A percentile compares a stretch with the other conserved stretches of the same genome.
phyloP scores from a whole-genome alignment of 768 basidiomycete genomes.

The Sutorius australiensis region DNA sequence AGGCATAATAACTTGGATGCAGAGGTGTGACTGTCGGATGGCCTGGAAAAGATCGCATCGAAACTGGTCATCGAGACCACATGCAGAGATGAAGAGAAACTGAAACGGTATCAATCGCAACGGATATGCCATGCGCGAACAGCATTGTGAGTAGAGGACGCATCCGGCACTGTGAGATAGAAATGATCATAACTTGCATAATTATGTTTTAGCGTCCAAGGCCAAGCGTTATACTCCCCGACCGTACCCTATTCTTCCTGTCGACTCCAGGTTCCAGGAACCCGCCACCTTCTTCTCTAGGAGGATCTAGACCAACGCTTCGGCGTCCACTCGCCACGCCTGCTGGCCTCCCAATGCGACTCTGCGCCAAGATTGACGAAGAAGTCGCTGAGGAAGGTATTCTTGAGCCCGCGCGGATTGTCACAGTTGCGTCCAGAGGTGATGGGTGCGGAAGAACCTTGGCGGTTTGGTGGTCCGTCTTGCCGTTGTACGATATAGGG shows the following conservation, averaged over 20 bases:
- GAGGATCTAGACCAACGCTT: conserved; percentile 34
- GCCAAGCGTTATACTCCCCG: conserved; percentile 25
- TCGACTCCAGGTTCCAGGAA: conserved; percentile 16
- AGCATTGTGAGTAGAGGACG: conserved; percentile 10
- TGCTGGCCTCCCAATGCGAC: conserved; percentile 43
- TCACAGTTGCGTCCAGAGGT: conserved; percentile 41
- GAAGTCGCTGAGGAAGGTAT: conserved; percentile 36
- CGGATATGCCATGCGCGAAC: conserved; percentile 10
- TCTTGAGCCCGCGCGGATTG: conserved; percentile 43
- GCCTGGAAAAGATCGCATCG: conserved; percentile 10
- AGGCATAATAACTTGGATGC: conserved; percentile 11
- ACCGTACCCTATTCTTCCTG: conserved; percentile 25
- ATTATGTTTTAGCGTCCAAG: conserved; percentile 19
- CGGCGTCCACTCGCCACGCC: conserved; percentile 43
- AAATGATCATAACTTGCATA: conserved; percentile 14
- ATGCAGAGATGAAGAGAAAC: conserved; percentile 8
- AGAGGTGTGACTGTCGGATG: conserved; percentile 8
- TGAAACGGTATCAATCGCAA: conserved; percentile 11
- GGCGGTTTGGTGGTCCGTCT: conserved; percentile 13
- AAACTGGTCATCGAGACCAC: conserved; percentile 24
- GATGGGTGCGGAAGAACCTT: conserved; percentile 45
- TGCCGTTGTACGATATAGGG: conserved; percentile 26
- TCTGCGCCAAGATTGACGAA: conserved; percentile 35
- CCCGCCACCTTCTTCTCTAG: conserved; percentile 15
- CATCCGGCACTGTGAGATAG: conserved; percentile 5